Evolutionary conservation across 192 early-diverging fungal genomes (phyloP), one percentile per base, ranked within the genome.

Genomic region (Mortierella alpina): DNA sequence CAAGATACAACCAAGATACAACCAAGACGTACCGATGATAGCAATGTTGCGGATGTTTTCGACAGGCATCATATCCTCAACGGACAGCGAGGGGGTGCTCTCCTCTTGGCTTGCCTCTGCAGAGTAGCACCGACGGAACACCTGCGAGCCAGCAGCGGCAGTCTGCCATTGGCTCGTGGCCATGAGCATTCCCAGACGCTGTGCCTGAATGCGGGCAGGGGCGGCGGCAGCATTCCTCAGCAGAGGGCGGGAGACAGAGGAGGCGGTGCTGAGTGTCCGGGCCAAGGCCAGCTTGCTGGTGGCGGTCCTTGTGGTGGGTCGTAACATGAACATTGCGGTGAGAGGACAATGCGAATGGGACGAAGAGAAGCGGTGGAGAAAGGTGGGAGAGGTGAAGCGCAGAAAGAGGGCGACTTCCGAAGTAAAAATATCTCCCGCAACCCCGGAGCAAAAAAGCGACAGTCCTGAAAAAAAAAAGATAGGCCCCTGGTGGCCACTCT

Each of bases 11-110:
- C 12, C 17, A 50, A 50, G 12, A 17, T 50, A 50, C n/a, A 47
- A 47, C 8, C 17, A 46, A n/a, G 4, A 22, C 70, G 68, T 57
- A 80, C 77, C 77, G 53, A 80, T 80, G 59, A 80, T 80, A 40
- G 77, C 77, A 80, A 80, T 80, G 66, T 80, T 80, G 54, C 77
- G 77, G 41, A 80, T 80, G 31, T 80, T 80, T 54, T 80, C 77
- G 0, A 80, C 77, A 20, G 77, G 77, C 77, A 80, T 80, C 77
- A 80, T 80, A 44, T 80, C 70, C 31, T 80, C 69, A 9, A 80
- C 77, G 48, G 77, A 63, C 45, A 80, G 55, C 10, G 60, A 58
- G 12, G 70, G 69, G 39, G 61, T 78, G 7, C 17, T 49, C 14
- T 79, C 75, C 18, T 79, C 68, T 18, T 78, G 75, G 20, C 57